A percentile compares a stretch with the other conserved stretches of the same genome.
phyloP scores from a whole-genome alignment of 352 stramenopile genomes.

The Globisporangium alternatum region DNA sequence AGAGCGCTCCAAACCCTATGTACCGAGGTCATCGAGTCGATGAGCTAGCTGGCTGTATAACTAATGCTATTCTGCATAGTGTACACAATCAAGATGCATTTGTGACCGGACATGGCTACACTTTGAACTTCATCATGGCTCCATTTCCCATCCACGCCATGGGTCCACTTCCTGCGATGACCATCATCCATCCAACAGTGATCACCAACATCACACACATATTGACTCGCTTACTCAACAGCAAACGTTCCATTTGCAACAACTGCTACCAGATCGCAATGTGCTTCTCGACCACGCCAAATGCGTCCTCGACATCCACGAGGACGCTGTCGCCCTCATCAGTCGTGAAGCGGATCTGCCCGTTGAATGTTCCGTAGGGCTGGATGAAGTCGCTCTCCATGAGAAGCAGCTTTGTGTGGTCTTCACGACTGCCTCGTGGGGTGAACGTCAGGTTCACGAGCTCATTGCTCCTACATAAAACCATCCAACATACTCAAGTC shows the following conservation, averaged over 20 bases:
- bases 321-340: conserved; percentile 14
- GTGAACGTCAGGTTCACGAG: conserved; percentile 30
- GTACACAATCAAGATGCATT: too few species aligned
- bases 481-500: background rate
- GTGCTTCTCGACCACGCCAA: conserved; percentile 45
- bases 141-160: background rate
- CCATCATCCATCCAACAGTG: too few species aligned
- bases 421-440: conserved; percentile 28
- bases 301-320: conserved; percentile 30
- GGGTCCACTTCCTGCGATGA: background rate
- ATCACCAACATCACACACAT: background rate
- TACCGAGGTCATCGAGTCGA: too few species aligned
- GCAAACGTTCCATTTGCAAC: background rate
- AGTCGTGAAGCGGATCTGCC: conserved; percentile 15
- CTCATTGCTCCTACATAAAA: conserved; percentile 12
- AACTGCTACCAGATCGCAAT: conserved; percentile 32
- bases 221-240: too few species aligned
- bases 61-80: too few species aligned
- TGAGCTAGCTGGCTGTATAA: too few species aligned
- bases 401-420: conserved; percentile 29
- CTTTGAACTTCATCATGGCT: background rate
- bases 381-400: conserved; percentile 43
- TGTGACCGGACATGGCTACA: too few species aligned
- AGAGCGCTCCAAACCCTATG: too few species aligned
- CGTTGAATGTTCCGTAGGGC: conserved; percentile 32